Base-by-base conservation (phyloP, 2,329 filamentous ascomycete genomes). In the Didymella pinodella region DNA sequence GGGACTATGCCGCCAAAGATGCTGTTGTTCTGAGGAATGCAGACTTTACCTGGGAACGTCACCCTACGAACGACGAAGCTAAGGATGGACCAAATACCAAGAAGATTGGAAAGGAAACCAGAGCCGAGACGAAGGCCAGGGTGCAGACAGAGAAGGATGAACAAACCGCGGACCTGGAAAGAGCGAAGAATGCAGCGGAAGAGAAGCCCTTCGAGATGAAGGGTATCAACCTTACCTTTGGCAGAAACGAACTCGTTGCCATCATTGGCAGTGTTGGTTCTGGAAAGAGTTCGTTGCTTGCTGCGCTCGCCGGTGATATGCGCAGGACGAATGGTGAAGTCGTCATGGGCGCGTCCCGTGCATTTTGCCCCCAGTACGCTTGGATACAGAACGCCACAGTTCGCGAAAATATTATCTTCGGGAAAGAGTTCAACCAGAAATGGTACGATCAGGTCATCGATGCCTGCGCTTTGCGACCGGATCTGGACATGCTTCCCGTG, bases 341-440 rank as follows among this genome's bases (percentile, higher is more conserved):
- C 6, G 84, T 86, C 0, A 85, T 95, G 66, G 91, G 93, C 40
- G 92, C 92, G 0, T 89, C 88, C 3, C 84, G 93, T 62, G 92
- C 94, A 0, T 97, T 97, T 70, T 98, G 95, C 65, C 94, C 94
- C 0, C 94, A 99, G 74, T 97, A 97, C 72, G 92, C 95, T 0
- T 99, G 95, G 95, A 97, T 99, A 48, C 94, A 98, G 73, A 98
- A 98, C 71, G 85, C 92, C 0, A 91, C 90, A 0, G 85, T 98
- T 3, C 88, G 87, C 62, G 87, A 97, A 32, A 99, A 99, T 70
- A 96, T 99, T 59, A 78, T 92, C 0, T 98, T 98, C 70, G 94
- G 94, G 11, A 94, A 92, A 83, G 81, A 84, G 74, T 86, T 66
- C 61, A 84, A 96, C 51, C 84, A 84, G 57, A 79, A 81, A 3